A percentile compares a stretch with the other conserved stretches of the same genome.
These are phyloP conservation scores for Apiotrichum siamense DNA, from an alignment of 1,284 basidiomycete genomes.

Conservation along the genomic window DNA sequence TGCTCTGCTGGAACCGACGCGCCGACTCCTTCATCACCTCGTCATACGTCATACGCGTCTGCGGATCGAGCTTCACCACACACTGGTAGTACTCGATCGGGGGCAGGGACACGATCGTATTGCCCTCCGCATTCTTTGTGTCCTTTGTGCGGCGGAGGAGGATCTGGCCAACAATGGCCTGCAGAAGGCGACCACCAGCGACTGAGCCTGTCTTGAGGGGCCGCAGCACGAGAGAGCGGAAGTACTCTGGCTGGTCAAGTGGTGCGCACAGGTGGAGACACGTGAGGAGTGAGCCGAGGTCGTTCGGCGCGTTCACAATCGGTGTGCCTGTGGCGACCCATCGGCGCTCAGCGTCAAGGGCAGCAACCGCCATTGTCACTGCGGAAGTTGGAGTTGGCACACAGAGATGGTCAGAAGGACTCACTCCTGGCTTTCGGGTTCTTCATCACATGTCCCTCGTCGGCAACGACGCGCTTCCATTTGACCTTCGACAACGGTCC, in stretches of 20 bases:
- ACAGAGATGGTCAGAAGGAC: background rate
- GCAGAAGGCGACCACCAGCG: slow-evolving; percentile 62
- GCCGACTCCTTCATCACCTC: slow-evolving; percentile 61
- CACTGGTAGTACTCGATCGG: slow-evolving; percentile 53
- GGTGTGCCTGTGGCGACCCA: slow-evolving; percentile 64
- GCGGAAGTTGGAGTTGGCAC: slow-evolving; percentile 5
- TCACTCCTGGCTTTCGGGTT: slow-evolving; percentile 71
- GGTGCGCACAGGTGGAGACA: slow-evolving; percentile 76
- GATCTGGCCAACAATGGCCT: slow-evolving; percentile 74
- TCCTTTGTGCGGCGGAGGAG: slow-evolving; percentile 84
- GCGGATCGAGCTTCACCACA: slow-evolving; percentile 60
- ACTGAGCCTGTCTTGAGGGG: slow-evolving; percentile 64
- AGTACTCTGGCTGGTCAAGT: slow-evolving; percentile 71
- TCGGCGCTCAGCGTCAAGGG: slow-evolving; percentile 63
- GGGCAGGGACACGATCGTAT: slow-evolving; percentile 65
- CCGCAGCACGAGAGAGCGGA: slow-evolving; percentile 65
- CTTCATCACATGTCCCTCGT: slow-evolving; percentile 80
- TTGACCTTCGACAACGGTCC: slow-evolving; percentile 59
- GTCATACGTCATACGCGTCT: slow-evolving; percentile 68
- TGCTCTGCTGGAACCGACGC: slow-evolving; percentile 57
- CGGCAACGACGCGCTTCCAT: slow-evolving; percentile 83
- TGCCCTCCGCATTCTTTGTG: slow-evolving; percentile 71
- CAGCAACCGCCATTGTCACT: slow-evolving; percentile 64
- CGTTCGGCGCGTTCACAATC: slow-evolving; percentile 76
- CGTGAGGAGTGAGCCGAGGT: slow-evolving; percentile 73